These are phyloP conservation scores for Coriolopsis trogii DNA, from an alignment of 1,284 basidiomycete genomes.

Conservation along the genomic window DNA sequence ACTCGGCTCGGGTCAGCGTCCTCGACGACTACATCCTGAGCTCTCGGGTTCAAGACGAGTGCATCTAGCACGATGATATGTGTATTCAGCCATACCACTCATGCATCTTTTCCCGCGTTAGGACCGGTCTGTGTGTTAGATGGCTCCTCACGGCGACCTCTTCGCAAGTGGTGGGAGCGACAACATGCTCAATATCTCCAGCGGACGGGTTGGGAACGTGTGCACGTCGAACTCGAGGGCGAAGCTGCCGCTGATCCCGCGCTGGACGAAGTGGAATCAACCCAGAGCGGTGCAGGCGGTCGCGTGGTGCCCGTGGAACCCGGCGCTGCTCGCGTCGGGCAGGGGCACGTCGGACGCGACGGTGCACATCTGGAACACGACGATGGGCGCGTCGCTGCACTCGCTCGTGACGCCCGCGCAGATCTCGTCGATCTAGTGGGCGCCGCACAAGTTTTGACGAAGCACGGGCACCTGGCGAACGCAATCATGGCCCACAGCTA, in stretches of 20 bases:
- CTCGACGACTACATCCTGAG: slow-evolving; percentile 82
- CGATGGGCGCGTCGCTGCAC: too few relatives aligned
- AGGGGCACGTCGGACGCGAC: slow-evolving; percentile 91
- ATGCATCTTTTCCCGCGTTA: slow-evolving; percentile 87
- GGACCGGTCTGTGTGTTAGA: slow-evolving; percentile 85
- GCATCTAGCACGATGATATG: slow-evolving; percentile 95
- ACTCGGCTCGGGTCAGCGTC: slow-evolving; percentile 81
- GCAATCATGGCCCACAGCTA: slow-evolving; percentile 53
- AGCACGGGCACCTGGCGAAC: too few relatives aligned
- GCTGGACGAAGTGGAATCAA: too few relatives aligned
- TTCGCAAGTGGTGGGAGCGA: slow-evolving; percentile 95
- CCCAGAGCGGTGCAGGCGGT: too few relatives aligned
- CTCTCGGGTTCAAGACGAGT: slow-evolving; percentile 90
- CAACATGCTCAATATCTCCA: slow-evolving; percentile 97
- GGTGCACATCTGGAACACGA: too few relatives aligned
- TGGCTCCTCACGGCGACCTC: slow-evolving; percentile 87
- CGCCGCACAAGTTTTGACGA: too few relatives aligned
- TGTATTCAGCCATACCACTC: slow-evolving; percentile 86
- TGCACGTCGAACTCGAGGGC: slow-evolving; percentile 54
- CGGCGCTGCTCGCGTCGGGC: too few relatives aligned
- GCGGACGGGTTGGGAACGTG: slow-evolving; percentile 75
- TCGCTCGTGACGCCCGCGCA: too few relatives aligned
- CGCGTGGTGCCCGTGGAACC: too few relatives aligned
- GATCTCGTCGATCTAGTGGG: too few relatives aligned
- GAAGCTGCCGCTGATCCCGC: too few relatives aligned